These are phyloP conservation scores for Macrolepiota fuliginosa DNA, from an alignment of 768 basidiomycete species.

Conservation along the genomic window DNA sequence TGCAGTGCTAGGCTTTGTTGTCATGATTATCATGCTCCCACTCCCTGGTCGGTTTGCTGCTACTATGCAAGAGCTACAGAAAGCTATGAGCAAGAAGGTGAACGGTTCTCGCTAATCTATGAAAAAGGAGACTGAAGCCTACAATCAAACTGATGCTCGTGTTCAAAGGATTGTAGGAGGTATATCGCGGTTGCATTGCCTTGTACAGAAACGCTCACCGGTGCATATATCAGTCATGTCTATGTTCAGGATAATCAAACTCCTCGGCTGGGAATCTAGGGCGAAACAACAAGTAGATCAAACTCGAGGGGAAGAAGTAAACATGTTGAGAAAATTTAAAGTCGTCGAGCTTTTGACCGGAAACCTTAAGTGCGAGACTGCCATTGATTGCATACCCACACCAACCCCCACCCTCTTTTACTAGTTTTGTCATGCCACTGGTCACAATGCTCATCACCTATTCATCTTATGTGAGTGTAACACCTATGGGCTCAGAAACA, in stretches of 20 bases:
- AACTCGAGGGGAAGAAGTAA: slow-evolving; percentile 42
- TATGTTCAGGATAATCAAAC: slow-evolving; percentile 60
- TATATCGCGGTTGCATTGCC: slow-evolving; percentile 20
- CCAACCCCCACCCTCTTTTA: neutral
- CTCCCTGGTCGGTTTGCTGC: neutral
- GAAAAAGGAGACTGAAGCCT: neutral
- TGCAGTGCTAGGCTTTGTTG: neutral
- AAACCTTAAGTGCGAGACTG: neutral
- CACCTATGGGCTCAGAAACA: neutral
- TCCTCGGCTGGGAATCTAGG: slow-evolving; percentile 66
- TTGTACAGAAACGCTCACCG: neutral
- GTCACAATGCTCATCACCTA: slow-evolving; percentile 67
- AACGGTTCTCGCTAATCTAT: neutral
- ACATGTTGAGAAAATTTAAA: slow-evolving; percentile 51
- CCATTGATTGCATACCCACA: neutral
- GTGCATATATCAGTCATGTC: neutral
- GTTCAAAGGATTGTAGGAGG: slow-evolving; percentile 63
- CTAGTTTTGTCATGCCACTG: slow-evolving; percentile 58
- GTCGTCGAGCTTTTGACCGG: slow-evolving; percentile 41
- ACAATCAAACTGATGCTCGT: slow-evolving; percentile 44
- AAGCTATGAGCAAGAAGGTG: slow-evolving; percentile 47
- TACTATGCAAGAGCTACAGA: slow-evolving; percentile 28
- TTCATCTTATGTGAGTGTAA: slow-evolving; percentile 39
- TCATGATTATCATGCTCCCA: slow-evolving; percentile 1
- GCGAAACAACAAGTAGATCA: slow-evolving; percentile 50